Conservation (phyloP, 2,329 filamentous ascomycete genomes). For the Diaporthe capsici region DNA sequence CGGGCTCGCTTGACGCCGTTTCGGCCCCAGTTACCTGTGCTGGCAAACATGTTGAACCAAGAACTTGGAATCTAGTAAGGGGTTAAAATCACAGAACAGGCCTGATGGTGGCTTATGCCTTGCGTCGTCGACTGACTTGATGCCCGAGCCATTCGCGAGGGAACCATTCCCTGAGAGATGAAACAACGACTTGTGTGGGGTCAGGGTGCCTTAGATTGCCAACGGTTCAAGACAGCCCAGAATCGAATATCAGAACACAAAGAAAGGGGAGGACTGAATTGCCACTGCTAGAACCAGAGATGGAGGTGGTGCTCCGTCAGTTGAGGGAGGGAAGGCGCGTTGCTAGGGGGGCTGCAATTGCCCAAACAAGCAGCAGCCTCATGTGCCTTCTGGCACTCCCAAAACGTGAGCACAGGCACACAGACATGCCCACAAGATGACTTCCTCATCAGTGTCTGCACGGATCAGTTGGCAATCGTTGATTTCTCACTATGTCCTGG, state of each 20-base stretch:
- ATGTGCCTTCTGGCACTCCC: background rate
- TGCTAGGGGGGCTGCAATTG: background rate
- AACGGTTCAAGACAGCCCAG: background rate
- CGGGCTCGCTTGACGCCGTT: constrained; percentile 11
- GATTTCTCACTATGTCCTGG: no score
- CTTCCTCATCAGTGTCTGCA: background rate
- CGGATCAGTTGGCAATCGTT: background rate
- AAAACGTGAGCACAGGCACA: background rate
- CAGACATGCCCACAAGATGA: no score
- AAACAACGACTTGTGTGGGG: background rate
- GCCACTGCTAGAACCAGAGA: background rate
- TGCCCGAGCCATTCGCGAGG: background rate
- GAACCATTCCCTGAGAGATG: background rate
- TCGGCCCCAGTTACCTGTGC: background rate
- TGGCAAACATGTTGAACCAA: constrained; percentile 6
- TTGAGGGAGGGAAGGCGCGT: constrained; percentile 21
- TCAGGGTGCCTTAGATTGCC: background rate
- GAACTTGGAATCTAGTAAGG: background rate
- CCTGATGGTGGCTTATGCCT: background rate
- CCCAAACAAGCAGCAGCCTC: background rate
- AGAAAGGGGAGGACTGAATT: background rate
- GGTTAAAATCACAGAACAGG: background rate
- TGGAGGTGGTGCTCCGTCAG: background rate
- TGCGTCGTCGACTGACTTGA: background rate
- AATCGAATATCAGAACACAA: background rate